Conservation (phyloP, 2,329 filamentous ascomycete species). For the Nannizzia gypsea region DNA sequence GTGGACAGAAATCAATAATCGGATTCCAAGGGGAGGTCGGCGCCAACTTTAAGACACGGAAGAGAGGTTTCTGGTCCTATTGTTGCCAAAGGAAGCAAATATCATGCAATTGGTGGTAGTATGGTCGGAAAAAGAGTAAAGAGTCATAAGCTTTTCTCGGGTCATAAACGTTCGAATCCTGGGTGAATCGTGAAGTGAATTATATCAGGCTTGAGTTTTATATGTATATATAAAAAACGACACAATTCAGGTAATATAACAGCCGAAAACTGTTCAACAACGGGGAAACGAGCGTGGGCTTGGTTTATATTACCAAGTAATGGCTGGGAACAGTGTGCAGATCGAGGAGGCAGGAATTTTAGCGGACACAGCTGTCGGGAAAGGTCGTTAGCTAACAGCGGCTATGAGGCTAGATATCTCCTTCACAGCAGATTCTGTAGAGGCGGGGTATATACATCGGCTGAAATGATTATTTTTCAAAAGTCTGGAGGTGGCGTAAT, state of each 20-base stretch:
- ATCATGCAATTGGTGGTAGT: neutral
- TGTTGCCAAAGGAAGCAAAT: neutral
- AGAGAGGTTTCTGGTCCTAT: neutral
- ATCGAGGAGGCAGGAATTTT: neutral
- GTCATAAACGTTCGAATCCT: neutral
- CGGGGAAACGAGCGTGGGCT: conserved; percentile 1
- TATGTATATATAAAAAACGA: neutral
- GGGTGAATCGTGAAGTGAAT: neutral
- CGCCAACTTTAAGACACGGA: neutral
- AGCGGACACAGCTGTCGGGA: neutral
- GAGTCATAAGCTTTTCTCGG: neutral
- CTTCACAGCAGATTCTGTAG: neutral
- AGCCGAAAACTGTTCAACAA: neutral
- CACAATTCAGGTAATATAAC: neutral
- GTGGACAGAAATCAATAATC: neutral
- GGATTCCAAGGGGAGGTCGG: neutral
- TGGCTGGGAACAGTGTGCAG: neutral
- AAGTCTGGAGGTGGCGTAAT: conserved; percentile 6
- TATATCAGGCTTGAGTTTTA: neutral
- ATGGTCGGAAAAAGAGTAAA: neutral
- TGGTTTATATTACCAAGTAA: neutral
- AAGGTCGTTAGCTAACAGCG: neutral
- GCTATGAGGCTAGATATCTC: neutral
- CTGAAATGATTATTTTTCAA: conserved; percentile 6
- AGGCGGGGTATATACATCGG: conserved; percentile 6